Evolutionary conservation across 148 eudicot species (phyloP), one percentile per base, ranked within the genome.

Genomic region (Vaccinium vitisidaea): DNA sequence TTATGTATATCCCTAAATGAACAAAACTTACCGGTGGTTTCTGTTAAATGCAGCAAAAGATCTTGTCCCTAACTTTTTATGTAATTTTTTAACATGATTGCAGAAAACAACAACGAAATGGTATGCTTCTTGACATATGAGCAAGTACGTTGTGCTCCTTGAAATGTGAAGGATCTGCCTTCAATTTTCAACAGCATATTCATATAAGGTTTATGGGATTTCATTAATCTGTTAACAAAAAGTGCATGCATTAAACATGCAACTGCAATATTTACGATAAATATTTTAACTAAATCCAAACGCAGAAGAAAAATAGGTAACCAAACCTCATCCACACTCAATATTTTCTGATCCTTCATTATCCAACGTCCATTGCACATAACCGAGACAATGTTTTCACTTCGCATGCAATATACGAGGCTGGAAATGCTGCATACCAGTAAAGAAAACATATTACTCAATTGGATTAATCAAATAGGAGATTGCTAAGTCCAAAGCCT

Each of bases 311-410:
- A 25, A 73, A 61, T 43, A 13, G 21, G 30, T 56, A 73, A 59
- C 19, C 73, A 14, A 92, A 94, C 99, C 99, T 96, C 99, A 83
- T 94, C 90, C 59, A 96, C 88, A 61, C 82, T 93, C 85, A 93
- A 46, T 77, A 96, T 94, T 87, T 92, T 93, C 84, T 80, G 93
- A 87, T 96, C 94, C 82, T 92, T 91, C 99, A 96, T 96, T 25
- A 96, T 92, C 98, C 96, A 96, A 76, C 87, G 86, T 59, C 99
- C 98, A 83, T 96, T 96, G 94, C 99, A 96, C 88, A 96, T 93
- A 77, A 94, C 95, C 9, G 99, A 96, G 50, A 85, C 85, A 36
- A 96, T 93, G 80, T 96, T 96, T 89, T 94, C 99, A 82, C 94
- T 92, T 80, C 99, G 88, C 97, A 96, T 91, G 91, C 90, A 84